Conservation (phyloP, 2,329 filamentous ascomycete genomes). For the Calonectria pseudoreteaudii region DNA sequence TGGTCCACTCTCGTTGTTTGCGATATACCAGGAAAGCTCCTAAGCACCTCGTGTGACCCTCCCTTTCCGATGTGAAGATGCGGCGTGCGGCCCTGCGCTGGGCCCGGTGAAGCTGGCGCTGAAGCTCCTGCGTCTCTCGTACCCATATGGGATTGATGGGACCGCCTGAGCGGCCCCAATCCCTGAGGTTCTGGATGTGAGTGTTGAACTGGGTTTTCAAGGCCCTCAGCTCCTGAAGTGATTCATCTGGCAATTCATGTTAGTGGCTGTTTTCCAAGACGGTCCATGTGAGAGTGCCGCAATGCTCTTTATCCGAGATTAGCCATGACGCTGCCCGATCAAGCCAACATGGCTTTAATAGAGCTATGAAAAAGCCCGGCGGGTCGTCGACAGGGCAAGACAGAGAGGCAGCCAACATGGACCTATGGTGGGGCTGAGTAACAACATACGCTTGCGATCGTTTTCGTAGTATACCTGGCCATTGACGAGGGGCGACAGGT, state of each 20-base stretch:
- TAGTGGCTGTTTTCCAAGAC: constrained; percentile 24
- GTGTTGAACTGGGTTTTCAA: constrained; percentile 59
- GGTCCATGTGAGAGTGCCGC: neutral
- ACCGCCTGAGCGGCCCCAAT: constrained; percentile 67
- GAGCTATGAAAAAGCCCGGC: neutral
- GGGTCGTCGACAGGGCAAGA: neutral
- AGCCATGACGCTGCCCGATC: constrained; percentile 12
- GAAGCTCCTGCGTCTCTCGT: constrained; percentile 62
- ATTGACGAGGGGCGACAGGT: constrained; percentile 65
- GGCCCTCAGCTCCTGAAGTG: constrained; percentile 61
- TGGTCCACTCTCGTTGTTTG: constrained; percentile 55
- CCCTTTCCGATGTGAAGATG: constrained; percentile 65
- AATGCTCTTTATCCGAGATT: constrained; percentile 7
- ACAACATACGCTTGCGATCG: constrained; percentile 65
- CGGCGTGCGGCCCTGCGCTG: constrained; percentile 69
- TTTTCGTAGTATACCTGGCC: constrained; percentile 69
- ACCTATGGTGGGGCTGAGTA: neutral
- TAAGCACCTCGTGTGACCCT: constrained; percentile 62
- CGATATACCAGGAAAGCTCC: constrained; percentile 68
- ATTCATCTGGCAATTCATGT: constrained; percentile 56
- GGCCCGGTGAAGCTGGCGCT: constrained; percentile 65
- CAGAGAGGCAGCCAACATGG: constrained; percentile 9
- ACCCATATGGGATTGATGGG: constrained; percentile 68
- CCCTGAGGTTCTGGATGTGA: constrained; percentile 63
- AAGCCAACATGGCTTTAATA: neutral